These are phyloP conservation scores for Deinandra increscens DNA, from an alignment of 129 eudicot genomes.

Conservation along the genomic window DNA sequence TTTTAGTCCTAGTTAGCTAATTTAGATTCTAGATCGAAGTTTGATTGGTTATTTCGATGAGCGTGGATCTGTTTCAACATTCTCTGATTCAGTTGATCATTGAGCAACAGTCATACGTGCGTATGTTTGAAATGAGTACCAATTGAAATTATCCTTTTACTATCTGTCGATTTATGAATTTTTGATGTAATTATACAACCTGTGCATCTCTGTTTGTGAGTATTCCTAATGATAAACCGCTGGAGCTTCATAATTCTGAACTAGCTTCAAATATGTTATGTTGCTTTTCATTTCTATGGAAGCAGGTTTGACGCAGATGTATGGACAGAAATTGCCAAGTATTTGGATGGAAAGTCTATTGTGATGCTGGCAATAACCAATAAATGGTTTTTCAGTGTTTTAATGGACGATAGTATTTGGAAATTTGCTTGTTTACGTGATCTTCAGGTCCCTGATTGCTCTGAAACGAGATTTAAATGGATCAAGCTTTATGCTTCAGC, in stretches of 20 bases:
- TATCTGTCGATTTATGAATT: background rate
- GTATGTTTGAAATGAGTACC: slow-evolving; percentile 18
- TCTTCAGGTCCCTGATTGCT: slow-evolving; percentile 88
- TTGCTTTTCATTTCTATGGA: slow-evolving; percentile 22
- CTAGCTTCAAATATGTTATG: slow-evolving; percentile 13
- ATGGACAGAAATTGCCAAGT: slow-evolving; percentile 93
- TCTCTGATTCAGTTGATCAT: slow-evolving; percentile 11
- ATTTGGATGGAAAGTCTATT: slow-evolving; percentile 78
- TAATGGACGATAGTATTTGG: slow-evolving; percentile 78
- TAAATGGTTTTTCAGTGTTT: slow-evolving; percentile 63
- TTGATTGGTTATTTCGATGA: background rate
- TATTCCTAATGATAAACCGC: slow-evolving; percentile 3
- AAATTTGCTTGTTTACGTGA: slow-evolving; percentile 85
- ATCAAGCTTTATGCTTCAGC: slow-evolving; percentile 61
- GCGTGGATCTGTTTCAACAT: background rate
- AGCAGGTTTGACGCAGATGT: slow-evolving; percentile 72
- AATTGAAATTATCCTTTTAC: background rate
- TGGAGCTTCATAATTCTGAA: background rate
- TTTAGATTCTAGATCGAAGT: background rate
- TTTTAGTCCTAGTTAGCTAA: slow-evolving; percentile 12
- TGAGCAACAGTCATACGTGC: background rate
- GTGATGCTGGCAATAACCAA: slow-evolving; percentile 76
- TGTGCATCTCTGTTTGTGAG: background rate
- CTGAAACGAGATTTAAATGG: slow-evolving; percentile 62
- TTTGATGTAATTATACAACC: background rate